These are phyloP conservation scores for Ilex asprella DNA, from an alignment of 257 asterid genomes.

Conservation along the genomic window DNA sequence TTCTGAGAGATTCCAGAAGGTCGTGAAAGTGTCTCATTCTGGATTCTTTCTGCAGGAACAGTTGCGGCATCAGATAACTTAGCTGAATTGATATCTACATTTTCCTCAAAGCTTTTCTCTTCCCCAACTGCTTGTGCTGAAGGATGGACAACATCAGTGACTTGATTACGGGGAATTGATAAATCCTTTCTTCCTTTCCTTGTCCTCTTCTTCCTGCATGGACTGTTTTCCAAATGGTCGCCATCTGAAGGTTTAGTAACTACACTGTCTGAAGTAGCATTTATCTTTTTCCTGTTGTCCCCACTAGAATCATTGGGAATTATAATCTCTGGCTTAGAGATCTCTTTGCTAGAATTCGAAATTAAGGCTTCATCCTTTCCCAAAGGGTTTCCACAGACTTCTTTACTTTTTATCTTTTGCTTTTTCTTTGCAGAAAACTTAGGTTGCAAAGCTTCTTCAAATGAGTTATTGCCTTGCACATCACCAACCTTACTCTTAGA, in stretches of 20 bases:
- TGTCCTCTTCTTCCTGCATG: slow-evolving; percentile 10
- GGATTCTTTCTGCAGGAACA: background rate
- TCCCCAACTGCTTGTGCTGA: slow-evolving; percentile 1
- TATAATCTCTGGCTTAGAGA: slow-evolving; percentile 9
- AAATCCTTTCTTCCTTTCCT: slow-evolving; percentile 10
- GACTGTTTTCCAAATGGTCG: background rate
- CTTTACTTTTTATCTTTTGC: slow-evolving; percentile 10
- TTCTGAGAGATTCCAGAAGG: background rate
- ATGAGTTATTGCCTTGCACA: slow-evolving; percentile 8
- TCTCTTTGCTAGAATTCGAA: slow-evolving; percentile 13
- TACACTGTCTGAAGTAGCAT: slow-evolving; percentile 17
- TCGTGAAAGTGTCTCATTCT: background rate
- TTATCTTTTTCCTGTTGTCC: slow-evolving; percentile 6
- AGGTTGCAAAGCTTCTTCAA: slow-evolving; percentile 14
- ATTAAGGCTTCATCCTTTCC: background rate
- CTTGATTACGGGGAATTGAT: slow-evolving; percentile 7
- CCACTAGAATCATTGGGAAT: slow-evolving; percentile 9
- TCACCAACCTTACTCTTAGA: background rate
- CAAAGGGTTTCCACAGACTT: slow-evolving; percentile 8
- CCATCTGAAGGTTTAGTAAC: slow-evolving; percentile 12
- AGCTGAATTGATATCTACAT: background rate
- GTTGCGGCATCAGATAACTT: background rate
- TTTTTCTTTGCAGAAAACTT: slow-evolving; percentile 15
- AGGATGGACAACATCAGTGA: background rate
- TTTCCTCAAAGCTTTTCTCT: background rate